Conservation (phyloP, 1,139 yeast species). For the Pichia sp. region DNA sequence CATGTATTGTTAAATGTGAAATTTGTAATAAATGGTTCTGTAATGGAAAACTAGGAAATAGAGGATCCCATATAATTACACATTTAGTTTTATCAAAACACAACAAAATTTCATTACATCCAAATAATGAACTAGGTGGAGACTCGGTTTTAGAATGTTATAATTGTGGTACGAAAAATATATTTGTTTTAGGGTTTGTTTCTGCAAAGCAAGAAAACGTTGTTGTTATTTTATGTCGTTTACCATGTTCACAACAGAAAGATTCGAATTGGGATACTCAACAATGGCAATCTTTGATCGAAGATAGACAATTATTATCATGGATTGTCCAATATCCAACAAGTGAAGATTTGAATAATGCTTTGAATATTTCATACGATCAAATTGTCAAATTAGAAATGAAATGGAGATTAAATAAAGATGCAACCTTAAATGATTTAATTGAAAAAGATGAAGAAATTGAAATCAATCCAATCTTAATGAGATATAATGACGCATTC, state of each 20-base stretch:
- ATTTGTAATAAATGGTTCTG: slow-evolving; percentile 87
- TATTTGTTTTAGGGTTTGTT: slow-evolving; percentile 79
- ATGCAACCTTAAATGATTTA: slow-evolving; percentile 59
- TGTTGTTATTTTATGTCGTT: slow-evolving; percentile 78
- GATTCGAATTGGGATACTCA: slow-evolving; percentile 80
- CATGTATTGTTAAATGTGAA: slow-evolving; percentile 69
- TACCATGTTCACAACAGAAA: slow-evolving; percentile 79
- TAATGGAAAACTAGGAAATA: slow-evolving; percentile 53
- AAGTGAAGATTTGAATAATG: slow-evolving; percentile 53
- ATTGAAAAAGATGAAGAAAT: slow-evolving; percentile 47
- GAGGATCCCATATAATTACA: slow-evolving; percentile 78
- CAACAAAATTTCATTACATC: slow-evolving; percentile 66
- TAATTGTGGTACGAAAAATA: slow-evolving; percentile 79
- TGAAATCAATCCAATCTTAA: slow-evolving; percentile 61
- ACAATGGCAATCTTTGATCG: slow-evolving; percentile 85
- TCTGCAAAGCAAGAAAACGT: slow-evolving; percentile 84
- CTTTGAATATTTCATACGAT: slow-evolving; percentile 50
- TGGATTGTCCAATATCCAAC: slow-evolving; percentile 75
- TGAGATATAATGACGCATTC: slow-evolving; percentile 76
- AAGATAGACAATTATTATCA: slow-evolving; percentile 65
- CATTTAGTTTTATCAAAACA: slow-evolving; percentile 82
- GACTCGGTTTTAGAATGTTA: slow-evolving; percentile 84
- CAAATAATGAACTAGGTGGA: slow-evolving; percentile 77
- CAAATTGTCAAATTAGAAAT: slow-evolving; percentile 73
- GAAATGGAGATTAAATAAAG: slow-evolving; percentile 63